Base-by-base conservation (phyloP, 257 asterid genomes). In the Jacaranda mimosifolia region DNA sequence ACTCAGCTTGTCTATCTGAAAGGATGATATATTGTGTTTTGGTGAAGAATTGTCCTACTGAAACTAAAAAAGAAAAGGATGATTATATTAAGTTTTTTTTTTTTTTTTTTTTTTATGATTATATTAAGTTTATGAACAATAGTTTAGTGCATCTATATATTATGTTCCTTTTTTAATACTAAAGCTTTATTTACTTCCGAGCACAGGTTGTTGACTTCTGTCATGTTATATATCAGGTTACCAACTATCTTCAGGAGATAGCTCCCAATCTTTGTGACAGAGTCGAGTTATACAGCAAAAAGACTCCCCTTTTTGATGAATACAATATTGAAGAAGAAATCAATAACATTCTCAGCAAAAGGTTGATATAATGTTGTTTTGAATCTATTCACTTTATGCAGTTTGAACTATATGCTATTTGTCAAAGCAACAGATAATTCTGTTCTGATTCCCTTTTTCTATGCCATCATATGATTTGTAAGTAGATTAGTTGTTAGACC, bases 201-300 rank as follows among this genome's bases (percentile, higher is more conserved):
- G 60, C 65, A 36, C 77, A 43, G 48, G 58, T 57, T 53, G 21
- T 76, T 86, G 76, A 83, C 85, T 76, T 70, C 68, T 81, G 57
- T 76, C 63, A 45, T 74, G 59, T 67, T 79, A 42, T 74, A 60
- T 75, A 57, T 56, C 92, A 95, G 99, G 97, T 93, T 85, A 91
- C 97, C 83, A 95, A 90, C 90, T 96, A 96, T 91, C 98, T 96
- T 73, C 97, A 91, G 84, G 97, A 89, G 67, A 89, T 93, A 73
- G 99, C 97, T 76, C 98, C 97, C 15, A 70, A 90, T 81, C 99
- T 96, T 65, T 93, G 97, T 88, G 94, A 89, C 73, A 83, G 99
- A 86, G 88, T 96, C 43, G 98, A 93, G 85, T 84, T 96, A 78
- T 90, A 91, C 85, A 78, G 74, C 84, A 90, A 87, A 84, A 81